Base-by-base conservation (phyloP, 2,329 filamentous ascomycete genomes). In the Niveomyces coronatus region DNA sequence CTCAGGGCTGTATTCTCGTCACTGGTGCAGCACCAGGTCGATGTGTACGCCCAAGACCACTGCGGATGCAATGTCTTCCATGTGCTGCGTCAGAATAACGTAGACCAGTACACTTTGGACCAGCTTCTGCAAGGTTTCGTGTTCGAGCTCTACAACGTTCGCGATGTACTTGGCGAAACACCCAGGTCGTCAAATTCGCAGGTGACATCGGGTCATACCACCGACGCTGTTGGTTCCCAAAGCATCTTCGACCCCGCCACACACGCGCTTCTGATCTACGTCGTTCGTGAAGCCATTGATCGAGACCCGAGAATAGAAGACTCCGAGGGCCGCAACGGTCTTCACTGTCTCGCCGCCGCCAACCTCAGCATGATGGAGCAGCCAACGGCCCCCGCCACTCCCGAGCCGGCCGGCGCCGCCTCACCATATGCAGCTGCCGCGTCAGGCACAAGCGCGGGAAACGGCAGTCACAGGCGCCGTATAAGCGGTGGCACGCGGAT, bases 331-430 rank as follows among this genome's bases (percentile, higher is more conserved):
- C 66, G 70, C 16, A 77, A 77, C 43, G 71, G 65, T 8, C 57
- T 77, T 13, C 73, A 77, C 45, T 74, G 70, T 43, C 64, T 77
- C n/a, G 72, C 72, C 3, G 64, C 68, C 42, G 70, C 67, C 6
- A 64, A 64, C n/a, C 53, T 75, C 1, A 63, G 63, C 45, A 39
- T 53, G 22, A 52, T n/a, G n/a, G n/a, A n/a, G n/a, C n/a, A n/a
- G n/a, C n/a, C 55, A 4, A 61, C 57, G 34, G 14, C 23, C 50
- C 51, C 22, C 47, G 29, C 13, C 51, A 7, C 50, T 46, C 1
- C 41, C 32, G 19, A 48, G 35, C 33, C 43, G 42, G 14, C 27
- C 17, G 11, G 45, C 35, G 22, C 13, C 26, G 3, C 15, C 6
- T 11, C 22, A 24, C 14, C 20, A 11, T 14, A 17, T n/a, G n/a